A percentile compares a stretch with the other conserved stretches of the same genome.
These are phyloP conservation scores for Laguncularia racemosa DNA, from an alignment of 345 rosid genomes.

Conservation along the genomic window DNA sequence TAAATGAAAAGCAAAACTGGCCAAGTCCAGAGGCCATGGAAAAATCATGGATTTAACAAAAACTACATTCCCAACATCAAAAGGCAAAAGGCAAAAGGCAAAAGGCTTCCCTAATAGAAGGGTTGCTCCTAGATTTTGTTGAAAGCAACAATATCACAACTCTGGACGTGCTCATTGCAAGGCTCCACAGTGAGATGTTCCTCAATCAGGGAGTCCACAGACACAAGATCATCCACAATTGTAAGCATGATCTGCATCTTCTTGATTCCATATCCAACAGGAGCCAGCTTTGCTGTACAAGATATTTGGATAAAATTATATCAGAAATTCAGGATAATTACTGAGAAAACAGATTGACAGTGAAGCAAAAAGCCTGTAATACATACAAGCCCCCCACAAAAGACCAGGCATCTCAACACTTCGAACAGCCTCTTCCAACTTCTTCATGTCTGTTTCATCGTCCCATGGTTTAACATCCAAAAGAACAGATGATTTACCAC, in stretches of 20 bases:
- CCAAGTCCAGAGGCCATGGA: no score
- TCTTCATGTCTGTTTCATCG: slow-evolving; percentile 98
- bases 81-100: no score
- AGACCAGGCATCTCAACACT: slow-evolving; percentile 77
- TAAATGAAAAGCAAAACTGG: no score
- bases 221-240: slow-evolving; percentile 88
- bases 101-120: not conserved
- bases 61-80: no score
- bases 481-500: slow-evolving; percentile 90
- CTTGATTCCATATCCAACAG: slow-evolving; percentile 95
- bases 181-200: slow-evolving; percentile 76
- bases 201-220: slow-evolving; percentile 73
- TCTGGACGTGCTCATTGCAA: slow-evolving; percentile 64
- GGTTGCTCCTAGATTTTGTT: slow-evolving; percentile 61
- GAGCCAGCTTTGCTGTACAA: slow-evolving; percentile 65
- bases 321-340: not conserved
- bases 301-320: not conserved
- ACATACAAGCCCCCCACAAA: slow-evolving; percentile 91
- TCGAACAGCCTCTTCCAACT: slow-evolving; percentile 70
- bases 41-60: no score
- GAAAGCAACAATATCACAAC: slow-evolving; percentile 94
- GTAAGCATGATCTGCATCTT: slow-evolving; percentile 85
- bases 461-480: slow-evolving; percentile 97
- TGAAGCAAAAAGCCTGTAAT: not conserved
- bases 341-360: not conserved